phyloP scores from a whole-genome alignment of 2,329 filamentous ascomycete genomes.

The Trichoderma cornu-damae region DNA sequence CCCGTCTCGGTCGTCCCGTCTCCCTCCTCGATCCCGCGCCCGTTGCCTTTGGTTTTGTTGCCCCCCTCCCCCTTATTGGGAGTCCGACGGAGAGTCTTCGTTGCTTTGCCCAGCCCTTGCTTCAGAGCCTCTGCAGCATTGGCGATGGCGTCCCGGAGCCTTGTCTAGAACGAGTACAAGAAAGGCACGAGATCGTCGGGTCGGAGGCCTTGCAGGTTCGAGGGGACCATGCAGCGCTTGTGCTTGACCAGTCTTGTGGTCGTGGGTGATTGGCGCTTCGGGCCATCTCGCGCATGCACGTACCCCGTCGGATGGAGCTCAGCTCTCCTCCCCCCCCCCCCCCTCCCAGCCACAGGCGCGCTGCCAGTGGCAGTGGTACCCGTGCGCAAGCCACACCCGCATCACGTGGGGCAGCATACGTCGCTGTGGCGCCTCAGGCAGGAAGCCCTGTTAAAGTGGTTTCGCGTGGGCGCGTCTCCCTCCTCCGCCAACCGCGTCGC shows the following conservation, averaged over 20 bases:
- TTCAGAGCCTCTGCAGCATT: slow-evolving; percentile 18
- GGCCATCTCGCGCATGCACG: slow-evolving; percentile 14
- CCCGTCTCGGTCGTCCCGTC: background rate
- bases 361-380: background rate
- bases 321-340: background rate
- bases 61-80: slow-evolving; percentile 5
- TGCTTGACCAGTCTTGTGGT: slow-evolving; percentile 3
- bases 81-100: background rate
- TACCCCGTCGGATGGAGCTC: slow-evolving; percentile 13
- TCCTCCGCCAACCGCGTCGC: slow-evolving; percentile 32
- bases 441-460: slow-evolving; percentile 31
- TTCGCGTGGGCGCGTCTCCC: slow-evolving; percentile 38
- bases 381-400: slow-evolving; percentile 22
- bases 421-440: slow-evolving; percentile 32
- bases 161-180: background rate
- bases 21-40: slow-evolving; percentile 3
- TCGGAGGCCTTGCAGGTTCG: slow-evolving; percentile 6
- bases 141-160: slow-evolving; percentile 2
- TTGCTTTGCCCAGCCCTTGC: slow-evolving; percentile 11
- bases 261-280: slow-evolving; percentile 13
- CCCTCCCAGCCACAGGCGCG: slow-evolving; percentile 17
- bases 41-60: background rate
- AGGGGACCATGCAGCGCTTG: slow-evolving; percentile 1
- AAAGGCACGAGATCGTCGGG: background rate
- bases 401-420: slow-evolving; percentile 30